A percentile compares a stretch with the other conserved stretches of the same genome.
These are phyloP conservation scores for Chalciporus chontae DNA, from an alignment of 768 basidiomycete species.

Conservation along the genomic window DNA sequence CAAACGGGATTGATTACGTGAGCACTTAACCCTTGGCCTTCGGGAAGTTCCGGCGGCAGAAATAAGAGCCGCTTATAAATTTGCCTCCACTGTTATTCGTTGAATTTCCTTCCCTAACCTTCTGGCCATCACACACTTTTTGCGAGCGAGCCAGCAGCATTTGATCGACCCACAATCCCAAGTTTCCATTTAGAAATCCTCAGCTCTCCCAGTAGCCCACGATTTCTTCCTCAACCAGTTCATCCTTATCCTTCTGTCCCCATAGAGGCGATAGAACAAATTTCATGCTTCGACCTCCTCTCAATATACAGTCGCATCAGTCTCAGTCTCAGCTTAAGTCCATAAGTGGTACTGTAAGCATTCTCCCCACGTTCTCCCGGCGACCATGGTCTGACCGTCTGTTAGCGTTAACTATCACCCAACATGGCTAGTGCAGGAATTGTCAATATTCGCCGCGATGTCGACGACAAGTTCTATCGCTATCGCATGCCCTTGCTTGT, in stretches of 20 bases:
- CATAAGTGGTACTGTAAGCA: conserved; percentile 54
- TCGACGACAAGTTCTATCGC: conserved; percentile 95
- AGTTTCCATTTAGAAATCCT: neutral
- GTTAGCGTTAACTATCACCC: conserved; percentile 62
- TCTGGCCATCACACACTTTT: neutral
- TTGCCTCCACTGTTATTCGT: conserved; percentile 3
- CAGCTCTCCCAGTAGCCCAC: conserved; percentile 17
- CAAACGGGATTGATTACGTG: no score
- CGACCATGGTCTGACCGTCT: neutral
- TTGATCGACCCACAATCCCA: conserved; percentile 8
- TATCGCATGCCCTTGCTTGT: conserved; percentile 95
- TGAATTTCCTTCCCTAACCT: neutral
- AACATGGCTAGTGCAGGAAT: conserved; percentile 79
- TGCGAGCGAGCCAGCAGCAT: neutral
- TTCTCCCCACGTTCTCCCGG: neutral
- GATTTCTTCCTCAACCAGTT: conserved; percentile 25
- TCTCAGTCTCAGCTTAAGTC: conserved; percentile 49
- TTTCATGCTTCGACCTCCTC: conserved; percentile 93
- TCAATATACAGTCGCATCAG: conserved; percentile 66
- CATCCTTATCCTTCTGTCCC: conserved; percentile 30
- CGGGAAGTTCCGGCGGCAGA: conserved; percentile 10
- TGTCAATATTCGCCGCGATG: conserved; percentile 93
- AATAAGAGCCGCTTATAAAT: conserved; percentile 30
- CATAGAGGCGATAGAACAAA: conserved; percentile 29
- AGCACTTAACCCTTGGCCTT: neutral